A percentile compares a stretch with the other conserved stretches of the same genome.
Evolutionary conservation across 2,329 filamentous ascomycete genomes (phyloP).

Genomic region (Tolypocladium paradoxum): DNA sequence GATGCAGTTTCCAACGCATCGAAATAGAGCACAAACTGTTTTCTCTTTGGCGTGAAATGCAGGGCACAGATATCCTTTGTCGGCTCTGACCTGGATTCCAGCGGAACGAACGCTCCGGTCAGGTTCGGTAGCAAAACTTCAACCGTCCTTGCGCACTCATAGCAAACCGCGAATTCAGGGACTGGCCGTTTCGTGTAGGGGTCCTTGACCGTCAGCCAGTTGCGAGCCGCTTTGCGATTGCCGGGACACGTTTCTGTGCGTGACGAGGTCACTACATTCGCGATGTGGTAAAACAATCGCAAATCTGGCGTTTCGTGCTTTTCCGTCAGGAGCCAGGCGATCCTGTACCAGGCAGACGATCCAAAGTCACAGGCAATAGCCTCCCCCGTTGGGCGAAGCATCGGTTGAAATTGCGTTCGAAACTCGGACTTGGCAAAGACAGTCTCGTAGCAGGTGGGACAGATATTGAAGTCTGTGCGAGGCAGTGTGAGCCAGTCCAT

Average conservation of each 20-base stretch:
- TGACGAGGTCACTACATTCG: constrained; percentile 41
- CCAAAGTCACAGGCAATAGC: constrained; percentile 70
- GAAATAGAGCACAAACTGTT: constrained; percentile 48
- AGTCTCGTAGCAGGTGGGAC: constrained; percentile 64
- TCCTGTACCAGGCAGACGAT: constrained; percentile 64
- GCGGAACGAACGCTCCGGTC: constrained; percentile 51
- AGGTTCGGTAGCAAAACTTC: constrained; percentile 66
- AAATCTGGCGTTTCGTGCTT: constrained; percentile 59
- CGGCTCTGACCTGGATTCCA: constrained; percentile 34
- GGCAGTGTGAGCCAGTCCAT: constrained; percentile 75
- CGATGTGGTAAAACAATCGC: constrained; percentile 58
- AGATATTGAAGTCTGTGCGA: constrained; percentile 66
- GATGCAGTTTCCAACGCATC: constrained; percentile 48
- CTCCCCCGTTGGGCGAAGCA: constrained; percentile 44
- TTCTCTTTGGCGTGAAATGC: constrained; percentile 41
- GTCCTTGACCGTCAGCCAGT: constrained; percentile 70
- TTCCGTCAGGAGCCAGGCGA: constrained; percentile 72
- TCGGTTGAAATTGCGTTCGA: constrained; percentile 48
- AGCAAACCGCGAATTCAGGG: constrained; percentile 64
- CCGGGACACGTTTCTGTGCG: constrained; percentile 47
- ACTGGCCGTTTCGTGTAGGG: constrained; percentile 53
- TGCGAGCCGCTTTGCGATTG: constrained; percentile 40
- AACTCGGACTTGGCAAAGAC: constrained; percentile 62
- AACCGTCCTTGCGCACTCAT: constrained; percentile 60
- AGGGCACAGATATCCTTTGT: constrained; percentile 56